Conservation (phyloP, 495 filamentous ascomycete species). For the Talaromyces nanjingensis region DNA sequence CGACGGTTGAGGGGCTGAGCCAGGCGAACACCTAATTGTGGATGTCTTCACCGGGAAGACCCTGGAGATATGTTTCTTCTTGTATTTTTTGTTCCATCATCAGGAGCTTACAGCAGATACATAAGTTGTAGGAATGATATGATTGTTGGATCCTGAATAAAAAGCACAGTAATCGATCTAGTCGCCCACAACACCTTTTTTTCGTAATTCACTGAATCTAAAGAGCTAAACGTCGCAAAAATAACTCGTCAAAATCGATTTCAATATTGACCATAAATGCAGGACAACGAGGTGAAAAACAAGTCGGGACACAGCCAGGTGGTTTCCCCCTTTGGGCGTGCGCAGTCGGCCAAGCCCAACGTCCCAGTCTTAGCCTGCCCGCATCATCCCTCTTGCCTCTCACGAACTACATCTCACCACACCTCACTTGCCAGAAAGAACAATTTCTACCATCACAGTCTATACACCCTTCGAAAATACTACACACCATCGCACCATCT, state of each 20-base stretch:
- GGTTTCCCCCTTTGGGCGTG: background rate
- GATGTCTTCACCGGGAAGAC: too few relatives aligned
- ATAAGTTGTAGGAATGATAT: too few relatives aligned
- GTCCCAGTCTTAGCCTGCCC: background rate
- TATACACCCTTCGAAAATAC: background rate
- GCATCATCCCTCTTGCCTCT: background rate
- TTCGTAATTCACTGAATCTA: too few relatives aligned
- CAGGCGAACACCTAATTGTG: background rate
- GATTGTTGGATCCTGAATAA: too few relatives aligned
- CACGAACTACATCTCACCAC: background rate
- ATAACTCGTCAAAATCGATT: too few relatives aligned
- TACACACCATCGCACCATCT: background rate
- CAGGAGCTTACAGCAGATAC: too few relatives aligned
- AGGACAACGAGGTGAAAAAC: background rate
- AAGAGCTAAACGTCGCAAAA: too few relatives aligned
- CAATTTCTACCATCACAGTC: background rate
- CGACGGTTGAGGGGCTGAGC: slow-evolving; percentile 20
- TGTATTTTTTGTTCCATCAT: too few relatives aligned
- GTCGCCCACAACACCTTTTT: too few relatives aligned
- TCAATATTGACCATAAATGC: background rate
- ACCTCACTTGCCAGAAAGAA: background rate
- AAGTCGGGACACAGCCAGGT: background rate
- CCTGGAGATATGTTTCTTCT: background rate
- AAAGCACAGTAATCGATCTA: too few relatives aligned
- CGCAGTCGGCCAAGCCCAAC: background rate